These are phyloP conservation scores for Panellus pusillus DNA, from an alignment of 768 basidiomycete species.

Conservation along the genomic window DNA sequence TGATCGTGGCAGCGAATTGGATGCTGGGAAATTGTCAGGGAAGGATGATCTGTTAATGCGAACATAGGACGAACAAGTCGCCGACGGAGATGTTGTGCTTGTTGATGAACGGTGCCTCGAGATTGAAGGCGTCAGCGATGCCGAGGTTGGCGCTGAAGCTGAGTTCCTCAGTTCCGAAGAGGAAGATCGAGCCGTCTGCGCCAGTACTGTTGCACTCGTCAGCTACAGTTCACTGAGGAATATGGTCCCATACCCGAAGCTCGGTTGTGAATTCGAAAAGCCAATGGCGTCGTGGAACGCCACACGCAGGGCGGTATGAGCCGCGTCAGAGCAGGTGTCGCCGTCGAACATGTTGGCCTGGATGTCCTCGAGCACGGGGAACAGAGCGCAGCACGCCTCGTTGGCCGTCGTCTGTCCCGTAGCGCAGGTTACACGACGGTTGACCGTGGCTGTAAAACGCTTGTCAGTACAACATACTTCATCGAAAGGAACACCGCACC, in stretches of 20 bases:
- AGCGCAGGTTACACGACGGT: slow-evolving; percentile 1
- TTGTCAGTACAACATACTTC: neutral
- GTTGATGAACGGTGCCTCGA: slow-evolving; percentile 24
- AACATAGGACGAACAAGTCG: too few relatives aligned
- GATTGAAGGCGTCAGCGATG: too few relatives aligned
- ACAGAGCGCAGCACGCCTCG: too few relatives aligned
- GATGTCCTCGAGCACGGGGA: too few relatives aligned
- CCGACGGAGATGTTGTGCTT: slow-evolving; percentile 1
- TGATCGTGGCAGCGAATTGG: too few relatives aligned
- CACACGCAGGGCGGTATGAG: slow-evolving; percentile 4
- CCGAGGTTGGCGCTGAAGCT: slow-evolving; percentile 27
- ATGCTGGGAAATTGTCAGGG: too few relatives aligned
- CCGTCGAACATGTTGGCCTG: too few relatives aligned
- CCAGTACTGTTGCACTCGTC: slow-evolving; percentile 6
- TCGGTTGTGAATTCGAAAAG: slow-evolving; percentile 2
- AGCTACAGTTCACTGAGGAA: neutral
- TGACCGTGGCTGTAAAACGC: neutral
- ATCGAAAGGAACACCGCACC: neutral
- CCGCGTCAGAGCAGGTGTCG: too few relatives aligned
- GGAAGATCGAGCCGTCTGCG: slow-evolving; percentile 34
- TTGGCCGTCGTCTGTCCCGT: too few relatives aligned
- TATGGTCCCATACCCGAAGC: too few relatives aligned
- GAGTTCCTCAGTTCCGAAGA: slow-evolving; percentile 31
- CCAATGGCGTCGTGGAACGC: slow-evolving; percentile 10
- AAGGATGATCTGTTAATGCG: too few relatives aligned